Evolutionary conservation across 257 asterid species (phyloP).

Genomic region (Euphrasia confusa): DNA sequence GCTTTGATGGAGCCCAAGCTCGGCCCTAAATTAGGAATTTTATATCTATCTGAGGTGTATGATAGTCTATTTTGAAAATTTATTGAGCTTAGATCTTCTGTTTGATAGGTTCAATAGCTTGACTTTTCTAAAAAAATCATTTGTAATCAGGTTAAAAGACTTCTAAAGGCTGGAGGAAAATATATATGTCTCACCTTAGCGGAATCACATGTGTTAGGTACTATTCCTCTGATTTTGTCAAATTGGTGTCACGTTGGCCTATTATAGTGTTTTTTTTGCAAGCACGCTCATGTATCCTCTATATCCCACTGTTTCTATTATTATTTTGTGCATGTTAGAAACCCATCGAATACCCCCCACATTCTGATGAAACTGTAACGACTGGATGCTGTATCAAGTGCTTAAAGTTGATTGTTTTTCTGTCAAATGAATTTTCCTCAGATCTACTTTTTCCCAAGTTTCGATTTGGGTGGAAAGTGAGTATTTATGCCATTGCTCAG

Average conservation of each 20-base stretch:
- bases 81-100: constrained; percentile 15
- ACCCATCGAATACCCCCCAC: background rate
- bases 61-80: constrained; percentile 19
- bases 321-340: background rate
- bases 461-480: constrained; percentile 88
- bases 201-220: constrained; percentile 74
- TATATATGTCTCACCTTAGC: constrained; percentile 90
- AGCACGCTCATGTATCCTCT: background rate
- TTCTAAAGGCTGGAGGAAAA: constrained; percentile 67
- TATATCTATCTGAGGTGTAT: constrained; percentile 75
- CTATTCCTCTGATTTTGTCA: background rate
- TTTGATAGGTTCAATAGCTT: constrained; percentile 8
- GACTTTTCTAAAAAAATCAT: constrained; percentile 21
- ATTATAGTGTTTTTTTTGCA: background rate
- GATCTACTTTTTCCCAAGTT: constrained; percentile 75
- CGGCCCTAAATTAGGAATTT: constrained; percentile 67
- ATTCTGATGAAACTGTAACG: constrained; percentile 11
- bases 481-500: constrained; percentile 54
- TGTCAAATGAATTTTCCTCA: constrained; percentile 28
- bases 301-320: background rate
- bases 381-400: constrained; percentile 17
- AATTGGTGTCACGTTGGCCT: background rate
- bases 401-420: constrained; percentile 20
- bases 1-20: constrained; percentile 95
- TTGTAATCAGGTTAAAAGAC: constrained; percentile 69